These are phyloP conservation scores for Tricholoma sp. DNA, from an alignment of 768 basidiomycete species.

Conservation along the genomic window DNA sequence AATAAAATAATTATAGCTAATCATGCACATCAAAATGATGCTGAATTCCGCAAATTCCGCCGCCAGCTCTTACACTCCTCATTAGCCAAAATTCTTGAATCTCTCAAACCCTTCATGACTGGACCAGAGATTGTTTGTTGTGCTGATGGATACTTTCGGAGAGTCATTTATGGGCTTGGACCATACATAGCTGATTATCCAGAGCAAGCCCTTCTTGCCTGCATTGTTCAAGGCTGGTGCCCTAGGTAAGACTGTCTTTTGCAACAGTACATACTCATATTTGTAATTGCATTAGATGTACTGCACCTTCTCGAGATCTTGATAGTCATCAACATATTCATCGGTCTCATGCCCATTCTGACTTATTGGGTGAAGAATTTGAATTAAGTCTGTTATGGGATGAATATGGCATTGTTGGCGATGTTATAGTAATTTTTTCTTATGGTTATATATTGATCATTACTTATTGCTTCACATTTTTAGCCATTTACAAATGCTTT, in stretches of 20 bases:
- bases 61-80: slow-evolving; percentile 27
- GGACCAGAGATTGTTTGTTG: slow-evolving; percentile 19
- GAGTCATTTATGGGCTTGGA: slow-evolving; percentile 17
- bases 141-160: slow-evolving; percentile 24
- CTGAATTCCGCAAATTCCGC: slow-evolving; percentile 21
- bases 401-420: slow-evolving; percentile 3
- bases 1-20: slow-evolving; percentile 8
- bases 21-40: slow-evolving; percentile 7
- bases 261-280: not conserved
- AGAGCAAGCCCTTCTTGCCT: slow-evolving; percentile 26
- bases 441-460: not conserved
- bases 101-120: slow-evolving; percentile 22
- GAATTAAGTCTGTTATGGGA: not conserved
- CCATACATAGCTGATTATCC: slow-evolving; percentile 27
- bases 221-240: slow-evolving; percentile 31
- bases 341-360: not conserved
- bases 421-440: not conserved
- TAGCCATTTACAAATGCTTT: not conserved
- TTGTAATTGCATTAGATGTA: not conserved
- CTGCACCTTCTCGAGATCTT: not conserved
- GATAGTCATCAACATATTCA: not conserved
- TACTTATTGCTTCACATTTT: not conserved
- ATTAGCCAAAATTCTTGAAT: slow-evolving; percentile 16
- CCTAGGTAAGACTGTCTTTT: not conserved
- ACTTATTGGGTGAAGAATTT: not conserved